These are phyloP conservation scores for Cyclotella choctawhatcheeana DNA, from an alignment of 108 stramenopile species.

Conservation along the genomic window DNA sequence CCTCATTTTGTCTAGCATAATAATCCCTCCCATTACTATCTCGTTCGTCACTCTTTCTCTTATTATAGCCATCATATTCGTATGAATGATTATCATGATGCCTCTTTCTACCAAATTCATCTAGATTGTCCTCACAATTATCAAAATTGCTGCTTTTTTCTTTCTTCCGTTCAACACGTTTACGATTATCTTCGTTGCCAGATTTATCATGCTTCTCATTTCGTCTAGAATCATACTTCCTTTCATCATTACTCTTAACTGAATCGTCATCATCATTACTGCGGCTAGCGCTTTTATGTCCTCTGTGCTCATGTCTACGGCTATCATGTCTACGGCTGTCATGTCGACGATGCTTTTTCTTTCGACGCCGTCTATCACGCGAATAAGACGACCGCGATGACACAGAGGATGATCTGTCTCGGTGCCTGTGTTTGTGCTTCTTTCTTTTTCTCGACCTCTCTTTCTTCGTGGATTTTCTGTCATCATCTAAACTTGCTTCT, in stretches of 20 bases:
- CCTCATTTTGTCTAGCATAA: too few species aligned
- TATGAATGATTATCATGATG: neutral
- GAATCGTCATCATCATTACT: slow-evolving; percentile 3
- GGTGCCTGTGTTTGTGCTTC: slow-evolving; percentile 13
- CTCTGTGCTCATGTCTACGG: neutral
- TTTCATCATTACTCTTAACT: slow-evolving; percentile 9
- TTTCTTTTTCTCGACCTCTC: slow-evolving; percentile 9
- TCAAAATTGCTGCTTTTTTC: slow-evolving; percentile 18
- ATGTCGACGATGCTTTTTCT: slow-evolving; percentile 7
- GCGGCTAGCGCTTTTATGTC: slow-evolving; percentile 1
- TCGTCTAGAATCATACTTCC: slow-evolving; percentile 17
- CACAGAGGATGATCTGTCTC: slow-evolving; percentile 3
- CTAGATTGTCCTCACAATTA: neutral
- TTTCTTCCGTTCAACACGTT: neutral
- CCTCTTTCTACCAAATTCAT: slow-evolving; percentile 3
- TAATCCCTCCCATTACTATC: neutral
- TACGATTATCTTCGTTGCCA: slow-evolving; percentile 1
- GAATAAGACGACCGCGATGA: slow-evolving; percentile 19
- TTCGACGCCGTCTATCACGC: slow-evolving; percentile 6
- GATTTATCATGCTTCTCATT: neutral
- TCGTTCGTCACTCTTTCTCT: neutral
- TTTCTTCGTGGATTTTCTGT: neutral
- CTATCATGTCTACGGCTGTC: neutral
- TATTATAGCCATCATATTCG: neutral
- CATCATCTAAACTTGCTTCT: neutral